phyloP scores from a whole-genome alignment of 768 basidiomycete species.

The Termitomyces sp. region DNA sequence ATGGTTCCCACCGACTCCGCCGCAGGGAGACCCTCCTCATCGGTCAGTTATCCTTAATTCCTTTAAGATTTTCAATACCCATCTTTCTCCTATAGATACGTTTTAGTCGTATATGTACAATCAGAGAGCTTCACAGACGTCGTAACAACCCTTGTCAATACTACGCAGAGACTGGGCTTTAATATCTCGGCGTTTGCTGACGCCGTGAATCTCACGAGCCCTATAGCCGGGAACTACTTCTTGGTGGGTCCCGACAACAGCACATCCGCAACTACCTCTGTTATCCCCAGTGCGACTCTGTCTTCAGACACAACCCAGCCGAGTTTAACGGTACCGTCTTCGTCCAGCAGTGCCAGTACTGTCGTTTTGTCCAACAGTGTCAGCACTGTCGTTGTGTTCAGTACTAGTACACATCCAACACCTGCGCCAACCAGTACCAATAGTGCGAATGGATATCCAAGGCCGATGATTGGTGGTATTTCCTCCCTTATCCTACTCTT shows the following conservation, averaged over 20 bases:
- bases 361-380: neutral
- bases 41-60: slow-evolving; percentile 21
- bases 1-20: slow-evolving; percentile 32
- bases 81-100: slow-evolving; percentile 20
- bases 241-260: slow-evolving; percentile 27
- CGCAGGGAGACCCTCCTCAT: slow-evolving; percentile 36
- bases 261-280: slow-evolving; percentile 2
- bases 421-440: neutral
- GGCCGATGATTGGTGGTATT: neutral
- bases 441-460: neutral
- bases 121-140: slow-evolving; percentile 24
- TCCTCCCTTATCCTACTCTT: neutral
- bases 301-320: neutral
- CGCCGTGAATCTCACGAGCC: slow-evolving; percentile 25
- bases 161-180: slow-evolving; percentile 31
- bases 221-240: slow-evolving; percentile 39
- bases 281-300: neutral
- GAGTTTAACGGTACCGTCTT: neutral
- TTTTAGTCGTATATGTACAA: slow-evolving; percentile 28
- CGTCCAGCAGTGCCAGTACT: neutral
- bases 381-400: neutral
- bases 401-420: neutral
- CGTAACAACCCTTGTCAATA: slow-evolving; percentile 25
- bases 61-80: neutral
- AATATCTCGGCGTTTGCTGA: slow-evolving; percentile 30